Base-by-base conservation (phyloP, 441 rosid genomes). In the Erodium texanum region DNA sequence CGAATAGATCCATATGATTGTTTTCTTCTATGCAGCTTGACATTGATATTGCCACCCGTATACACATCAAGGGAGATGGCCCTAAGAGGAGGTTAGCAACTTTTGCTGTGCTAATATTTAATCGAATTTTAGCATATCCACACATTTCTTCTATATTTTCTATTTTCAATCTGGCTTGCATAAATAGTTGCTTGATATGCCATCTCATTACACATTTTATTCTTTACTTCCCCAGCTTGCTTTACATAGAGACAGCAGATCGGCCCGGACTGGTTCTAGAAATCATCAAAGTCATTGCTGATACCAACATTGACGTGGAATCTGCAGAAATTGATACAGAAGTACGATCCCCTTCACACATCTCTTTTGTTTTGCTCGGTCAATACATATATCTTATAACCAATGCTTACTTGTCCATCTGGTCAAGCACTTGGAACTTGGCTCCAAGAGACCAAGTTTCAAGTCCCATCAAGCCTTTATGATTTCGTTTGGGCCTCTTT, bases 41-140 rank as follows among this genome's bases (percentile, higher is more conserved):
- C 78, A 87, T 93, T 5, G 97, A 93, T 74, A 77, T 93, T 24
- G 83, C 95, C 15, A 93, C 98, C 62, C 95, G 77, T 73, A 68
- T 93, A 70, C 77, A 65, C 68, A 85, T 93, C 70, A 82, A 82
- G 80, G 89, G 82, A 68, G 96, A 89, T 71, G 97, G 97, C 66
- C 95, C 92, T n/a, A 86, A 85, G 82, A 84, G 84, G 81, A 93
- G 98, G 97, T 92, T 75, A 76, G 48, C n/a, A 66, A 69, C 59
- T 73, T 65, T 0, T 23, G 20, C 20, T 18, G 16, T 64, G 65
- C 64, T 74, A 69, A 62, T 67, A 74, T 64, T 14, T 64, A 65
- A 20, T 54, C 74, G 43, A 67, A 62, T 71, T 66, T 67, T 59
- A 24, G 22, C 41, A 56, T 27, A 14, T 62, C 64, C 45, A 10